Conservation (phyloP, 23 red algal species). For the Agarophyton chilense region DNA sequence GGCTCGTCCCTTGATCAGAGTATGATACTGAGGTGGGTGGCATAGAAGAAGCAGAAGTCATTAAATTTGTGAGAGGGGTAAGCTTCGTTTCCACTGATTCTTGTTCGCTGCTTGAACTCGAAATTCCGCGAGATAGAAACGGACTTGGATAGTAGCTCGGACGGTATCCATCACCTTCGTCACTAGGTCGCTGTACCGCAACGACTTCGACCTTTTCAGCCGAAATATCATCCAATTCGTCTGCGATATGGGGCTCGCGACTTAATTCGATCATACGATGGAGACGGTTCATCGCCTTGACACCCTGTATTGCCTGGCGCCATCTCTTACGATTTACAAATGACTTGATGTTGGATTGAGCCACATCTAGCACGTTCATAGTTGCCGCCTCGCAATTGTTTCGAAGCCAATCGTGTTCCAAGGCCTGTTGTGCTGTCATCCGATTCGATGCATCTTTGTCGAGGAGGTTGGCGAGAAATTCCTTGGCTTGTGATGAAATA, state of each 20-base stretch:
- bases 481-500: slow-evolving; percentile 66
- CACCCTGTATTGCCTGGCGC: slow-evolving; percentile 63
- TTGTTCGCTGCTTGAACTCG: slow-evolving; percentile 55
- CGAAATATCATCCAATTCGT: slow-evolving; percentile 36
- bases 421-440: slow-evolving; percentile 77
- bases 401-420: slow-evolving; percentile 74
- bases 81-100: slow-evolving; percentile 4
- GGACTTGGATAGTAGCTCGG: neutral
- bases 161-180: neutral
- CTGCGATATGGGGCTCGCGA: slow-evolving; percentile 28
- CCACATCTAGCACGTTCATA: slow-evolving; percentile 57
- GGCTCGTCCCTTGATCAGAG: slow-evolving; percentile 12
- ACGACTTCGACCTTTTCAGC: slow-evolving; percentile 42
- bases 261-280: slow-evolving; percentile 52
- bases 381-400: slow-evolving; percentile 65
- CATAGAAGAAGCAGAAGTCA: neutral
- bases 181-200: neutral
- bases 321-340: slow-evolving; percentile 67
- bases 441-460: slow-evolving; percentile 81
- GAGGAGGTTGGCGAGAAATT: slow-evolving; percentile 63
- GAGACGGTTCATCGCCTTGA: slow-evolving; percentile 76
- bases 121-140: slow-evolving; percentile 6
- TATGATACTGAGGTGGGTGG: neutral
- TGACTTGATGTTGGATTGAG: slow-evolving; percentile 66
- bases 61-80: slow-evolving; percentile 1